These are phyloP conservation scores for Ambrosiella xylebori DNA, from an alignment of 2,329 filamentous ascomycete species.

Conservation along the genomic window DNA sequence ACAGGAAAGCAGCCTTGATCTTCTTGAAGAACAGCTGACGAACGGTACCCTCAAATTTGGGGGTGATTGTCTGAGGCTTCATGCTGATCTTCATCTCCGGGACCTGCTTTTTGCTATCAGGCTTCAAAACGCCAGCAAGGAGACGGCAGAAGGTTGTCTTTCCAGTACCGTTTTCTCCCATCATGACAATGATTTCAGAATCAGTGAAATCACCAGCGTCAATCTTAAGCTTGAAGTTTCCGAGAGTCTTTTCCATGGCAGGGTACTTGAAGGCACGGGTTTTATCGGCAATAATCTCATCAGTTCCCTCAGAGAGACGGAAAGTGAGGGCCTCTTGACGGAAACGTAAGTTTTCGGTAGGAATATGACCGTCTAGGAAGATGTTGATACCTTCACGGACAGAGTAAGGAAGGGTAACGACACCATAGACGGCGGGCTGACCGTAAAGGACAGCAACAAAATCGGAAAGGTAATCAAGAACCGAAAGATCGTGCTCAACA, in stretches of 20 bases:
- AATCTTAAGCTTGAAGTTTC: constrained; percentile 68
- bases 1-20: constrained; percentile 93
- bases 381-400: constrained; percentile 99
- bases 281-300: constrained; percentile 76
- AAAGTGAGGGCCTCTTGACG: constrained; percentile 93
- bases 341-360: constrained; percentile 96
- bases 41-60: constrained; percentile 93
- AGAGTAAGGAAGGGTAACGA: constrained; percentile 86
- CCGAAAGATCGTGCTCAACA: constrained; percentile 97
- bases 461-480: constrained; percentile 95
- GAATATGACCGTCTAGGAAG: constrained; percentile 95
- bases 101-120: constrained; percentile 60
- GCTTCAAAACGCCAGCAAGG: constrained; percentile 82
- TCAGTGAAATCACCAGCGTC: constrained; percentile 82
- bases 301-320: constrained; percentile 74
- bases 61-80: constrained; percentile 99
- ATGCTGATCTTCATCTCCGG: constrained; percentile 95
- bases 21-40: constrained; percentile 99
- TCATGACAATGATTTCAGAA: constrained; percentile 98
- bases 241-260: constrained; percentile 80
- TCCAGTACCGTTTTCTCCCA: constrained; percentile 98
- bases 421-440: constrained; percentile 87
- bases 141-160: constrained; percentile 98
- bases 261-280: constrained; percentile 77
- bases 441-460: constrained; percentile 97